Evolutionary conservation across 2,329 filamentous ascomycete genomes (phyloP).

Genomic region (Stemphylium lycopersici): DNA sequence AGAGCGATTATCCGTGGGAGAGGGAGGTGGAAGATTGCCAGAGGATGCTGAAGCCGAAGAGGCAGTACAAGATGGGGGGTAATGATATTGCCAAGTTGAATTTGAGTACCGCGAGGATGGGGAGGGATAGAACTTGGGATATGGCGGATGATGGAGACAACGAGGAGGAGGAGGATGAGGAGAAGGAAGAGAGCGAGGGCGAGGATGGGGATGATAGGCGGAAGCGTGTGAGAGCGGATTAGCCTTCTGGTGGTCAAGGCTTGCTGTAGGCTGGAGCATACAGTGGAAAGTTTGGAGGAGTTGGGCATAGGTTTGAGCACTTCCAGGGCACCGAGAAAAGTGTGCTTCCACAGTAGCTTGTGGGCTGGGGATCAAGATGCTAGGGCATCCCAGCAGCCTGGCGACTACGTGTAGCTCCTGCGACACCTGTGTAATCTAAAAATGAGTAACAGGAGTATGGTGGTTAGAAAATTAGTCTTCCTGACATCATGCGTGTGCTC

Average conservation of each 20-base stretch:
- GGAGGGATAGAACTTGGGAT: constrained; percentile 15
- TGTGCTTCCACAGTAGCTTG: no score
- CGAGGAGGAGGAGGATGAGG: constrained; percentile 12
- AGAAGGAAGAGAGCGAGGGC: background rate
- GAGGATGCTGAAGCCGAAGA: constrained; percentile 7
- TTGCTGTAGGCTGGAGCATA: background rate
- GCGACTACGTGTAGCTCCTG: background rate
- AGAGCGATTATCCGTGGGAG: constrained; percentile 52
- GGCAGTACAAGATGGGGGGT: constrained; percentile 32
- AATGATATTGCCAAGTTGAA: constrained; percentile 39
- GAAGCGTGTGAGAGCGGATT: constrained; percentile 8
- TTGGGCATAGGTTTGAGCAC: no score
- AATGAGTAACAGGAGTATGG: no score
- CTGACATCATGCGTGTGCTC: background rate
- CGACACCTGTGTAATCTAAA: background rate
- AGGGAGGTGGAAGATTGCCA: constrained; percentile 10
- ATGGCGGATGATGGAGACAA: constrained; percentile 5
- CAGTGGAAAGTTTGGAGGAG: background rate
- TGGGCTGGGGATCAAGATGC: background rate
- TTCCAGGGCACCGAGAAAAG: background rate
- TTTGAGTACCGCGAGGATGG: constrained; percentile 23
- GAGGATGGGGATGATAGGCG: constrained; percentile 13
- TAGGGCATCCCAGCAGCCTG: background rate
- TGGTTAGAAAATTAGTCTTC: background rate
- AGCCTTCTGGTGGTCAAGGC: background rate